These are phyloP conservation scores for Arabidopsis suecica DNA, from an alignment of 345 rosid species.

Conservation along the genomic window DNA sequence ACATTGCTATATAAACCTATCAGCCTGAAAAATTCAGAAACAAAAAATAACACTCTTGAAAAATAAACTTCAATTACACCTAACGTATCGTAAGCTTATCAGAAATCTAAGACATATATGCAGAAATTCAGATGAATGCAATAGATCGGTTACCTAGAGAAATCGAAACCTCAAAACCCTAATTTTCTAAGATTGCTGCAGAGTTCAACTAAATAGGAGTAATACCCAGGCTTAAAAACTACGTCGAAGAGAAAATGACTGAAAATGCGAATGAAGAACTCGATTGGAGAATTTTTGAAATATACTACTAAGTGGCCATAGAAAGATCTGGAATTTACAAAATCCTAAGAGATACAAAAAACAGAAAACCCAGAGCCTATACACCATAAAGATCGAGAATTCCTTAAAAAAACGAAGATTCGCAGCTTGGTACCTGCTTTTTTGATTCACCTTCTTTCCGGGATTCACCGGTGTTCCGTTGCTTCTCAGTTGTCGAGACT, in stretches of 20 bases:
- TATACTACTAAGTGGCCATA: neutral
- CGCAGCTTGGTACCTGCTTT: constrained; percentile 6
- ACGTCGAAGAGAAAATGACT: neutral
- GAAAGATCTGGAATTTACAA: constrained; percentile 25
- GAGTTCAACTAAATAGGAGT: neutral
- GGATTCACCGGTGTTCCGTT: constrained; percentile 25
- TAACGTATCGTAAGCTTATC: neutral
- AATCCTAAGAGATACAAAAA: neutral
- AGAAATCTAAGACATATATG: neutral
- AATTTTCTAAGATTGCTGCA: constrained; percentile 11
- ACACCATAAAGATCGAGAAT: neutral
- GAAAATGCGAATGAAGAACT: neutral
- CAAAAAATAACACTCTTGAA: constrained; percentile 5
- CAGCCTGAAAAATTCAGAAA: constrained; percentile 26
- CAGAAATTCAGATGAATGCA: neutral
- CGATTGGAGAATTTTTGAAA: neutral
- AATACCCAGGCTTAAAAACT: neutral
- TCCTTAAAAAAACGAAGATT: constrained; percentile 18
- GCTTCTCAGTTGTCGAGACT: constrained; percentile 16
- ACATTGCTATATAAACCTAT: constrained; percentile 47
- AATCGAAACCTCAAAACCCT: constrained; percentile 35
- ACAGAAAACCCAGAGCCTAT: neutral
- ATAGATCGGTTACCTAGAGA: constrained; percentile 20
- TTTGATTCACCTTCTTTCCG: constrained; percentile 6
- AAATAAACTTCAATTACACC: constrained; percentile 1